These are phyloP conservation scores for Capsicum chinense DNA, from an alignment of 257 asterid species.

Conservation along the genomic window DNA sequence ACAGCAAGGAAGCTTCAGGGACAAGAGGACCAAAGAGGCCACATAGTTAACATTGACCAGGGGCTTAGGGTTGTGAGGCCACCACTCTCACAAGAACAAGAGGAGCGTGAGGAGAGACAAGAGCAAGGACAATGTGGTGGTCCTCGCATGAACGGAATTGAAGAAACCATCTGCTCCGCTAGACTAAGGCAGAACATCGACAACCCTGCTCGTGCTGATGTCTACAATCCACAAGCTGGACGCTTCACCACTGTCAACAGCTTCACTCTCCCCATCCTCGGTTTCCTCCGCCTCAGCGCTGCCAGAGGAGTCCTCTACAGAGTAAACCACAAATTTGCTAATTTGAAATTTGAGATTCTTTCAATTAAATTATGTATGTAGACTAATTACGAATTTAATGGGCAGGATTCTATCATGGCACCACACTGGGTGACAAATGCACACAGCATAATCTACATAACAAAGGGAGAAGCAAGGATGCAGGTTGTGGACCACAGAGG, in stretches of 20 bases:
- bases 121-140: conserved; percentile 1
- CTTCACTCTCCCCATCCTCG: conserved; percentile 59
- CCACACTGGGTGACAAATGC: conserved; percentile 74
- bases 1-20: conserved; percentile 27
- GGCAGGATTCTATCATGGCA: conserved; percentile 66
- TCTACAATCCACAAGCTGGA: conserved; percentile 69
- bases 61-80: conserved; percentile 52
- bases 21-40: conserved; percentile 16
- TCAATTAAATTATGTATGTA: not conserved
- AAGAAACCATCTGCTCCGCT: conserved; percentile 67
- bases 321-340: conserved; percentile 36
- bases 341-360: not conserved
- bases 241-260: conserved; percentile 61
- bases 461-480: conserved; percentile 52
- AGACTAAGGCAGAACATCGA: conserved; percentile 55
- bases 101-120: conserved; percentile 16
- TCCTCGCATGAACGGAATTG: conserved; percentile 50
- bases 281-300: conserved; percentile 59
- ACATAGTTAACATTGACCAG: conserved; percentile 20
- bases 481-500: conserved; percentile 77
- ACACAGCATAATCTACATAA: conserved; percentile 54
- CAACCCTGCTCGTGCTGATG: conserved; percentile 58
- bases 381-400: not conserved
- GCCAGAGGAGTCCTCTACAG: conserved; percentile 56
- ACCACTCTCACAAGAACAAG: conserved; percentile 47